Evolutionary conservation across 2,329 filamentous ascomycete species (phyloP), one percentile per base, ranked within the genome.

Genomic region (Beauveria medogensis): DNA sequence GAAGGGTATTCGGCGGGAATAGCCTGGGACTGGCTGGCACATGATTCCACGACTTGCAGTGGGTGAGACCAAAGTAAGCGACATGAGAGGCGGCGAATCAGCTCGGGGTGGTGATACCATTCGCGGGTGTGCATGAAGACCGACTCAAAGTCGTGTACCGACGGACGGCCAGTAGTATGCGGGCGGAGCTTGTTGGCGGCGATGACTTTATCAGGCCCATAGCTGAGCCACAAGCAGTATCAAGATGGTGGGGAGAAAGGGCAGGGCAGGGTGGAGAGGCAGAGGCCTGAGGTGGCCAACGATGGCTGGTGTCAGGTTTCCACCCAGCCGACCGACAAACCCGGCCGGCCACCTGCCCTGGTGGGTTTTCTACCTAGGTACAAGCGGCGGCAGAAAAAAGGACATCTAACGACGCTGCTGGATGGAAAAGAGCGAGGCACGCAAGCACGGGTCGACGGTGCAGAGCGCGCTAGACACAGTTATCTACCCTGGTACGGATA

Each of bases 221-320:
- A 14, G 34, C 34, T 37, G 34, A 37, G 34, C 34, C 34, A 37
- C 14, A 37, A 37, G 34, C 34, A 37, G 34, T 6, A 37, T 37
- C 34, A 37, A 37, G 34, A 37, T 37, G 34, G 30, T 40, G 50
- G 44, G 28, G 26, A 55, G 53, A 55, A 43, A 85, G 74, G 47
- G 74, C 69, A 34, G 8, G 78, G 10, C 75, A 40, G 50, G 22
- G 50, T 50, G 47, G 26, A 18, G 47, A n/a, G 16, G 16, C 22
- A 24, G 24, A 28, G 28, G 40, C 16, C n/a, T 7, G 18, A 18
- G 7, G 41, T 43, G 41, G 41, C 24, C 12, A 28, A 41, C 18
- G n/a, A 26, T 18, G 26, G 26, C 20, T 54, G n/a, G 9, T 14
- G 3, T 24, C 34, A 55, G 30, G 37, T 40, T 16, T 16, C 34